Evolutionary conservation across 73 alveolate species (phyloP), one percentile per base, ranked within the genome.

Genomic region (Paramecium pentaurelia): DNA sequence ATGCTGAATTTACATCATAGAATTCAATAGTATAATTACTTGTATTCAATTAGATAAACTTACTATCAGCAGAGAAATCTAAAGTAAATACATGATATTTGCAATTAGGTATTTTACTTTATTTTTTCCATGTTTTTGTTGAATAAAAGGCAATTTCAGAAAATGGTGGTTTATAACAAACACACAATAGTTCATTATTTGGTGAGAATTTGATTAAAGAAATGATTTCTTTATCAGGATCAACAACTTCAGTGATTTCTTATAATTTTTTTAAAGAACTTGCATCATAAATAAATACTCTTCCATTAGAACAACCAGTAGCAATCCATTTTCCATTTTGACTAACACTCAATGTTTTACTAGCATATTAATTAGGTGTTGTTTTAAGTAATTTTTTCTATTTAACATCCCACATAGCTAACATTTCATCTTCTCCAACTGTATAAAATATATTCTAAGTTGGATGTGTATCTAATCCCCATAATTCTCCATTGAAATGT

Each of bases 381-480:
- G 94, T 95, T 93, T 97, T 93, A 60, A 93, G 91, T 92, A 95
- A 93, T 86, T 96, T 97, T 89, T 98, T 97, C n/a, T 89, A 83
- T 80, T 83, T 87, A 30, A 96, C 92, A 93, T 98, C 99, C 99
- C 99, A 98, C 45, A 96, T 93, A 5, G 98, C 98, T 36, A 98
- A 98, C 96, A 97, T 94, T 85, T 94, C 92, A 95, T 98, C 99
- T 95, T 98, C 97, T 6, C 99, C 99, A 18, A 97, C 97, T 27
- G 99, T 97, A 83, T 86, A 95, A 86, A 80, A 98, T 86, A 93
- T 97, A 64, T 94, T 96, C 85, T 97, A 93, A 34, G 93, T 80
- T 64, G 99, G 99, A 93, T 98, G 99, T 25, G 97, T 91, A 47
- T 98, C 98, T 37, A 98, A 90, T 30, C 99, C 99, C 99, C 99